These are phyloP conservation scores for Eucalyptus melliodora DNA, from an alignment of 345 rosid species.

Conservation along the genomic window DNA sequence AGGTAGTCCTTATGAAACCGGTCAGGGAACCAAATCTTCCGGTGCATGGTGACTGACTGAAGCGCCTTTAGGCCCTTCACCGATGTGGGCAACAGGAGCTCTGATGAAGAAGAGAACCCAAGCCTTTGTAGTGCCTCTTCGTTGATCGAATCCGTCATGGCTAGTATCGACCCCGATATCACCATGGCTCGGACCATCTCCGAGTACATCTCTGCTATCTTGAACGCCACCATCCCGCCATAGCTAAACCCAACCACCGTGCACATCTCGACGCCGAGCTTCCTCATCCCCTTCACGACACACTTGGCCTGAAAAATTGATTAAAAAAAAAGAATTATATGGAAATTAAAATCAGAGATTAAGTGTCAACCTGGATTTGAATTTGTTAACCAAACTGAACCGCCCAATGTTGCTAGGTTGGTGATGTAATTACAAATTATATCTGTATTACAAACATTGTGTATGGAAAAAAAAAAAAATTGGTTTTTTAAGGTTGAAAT, in stretches of 20 bases:
- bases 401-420: background rate
- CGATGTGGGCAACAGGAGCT: slow-evolving; percentile 64
- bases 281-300: slow-evolving; percentile 46
- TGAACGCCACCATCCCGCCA: slow-evolving; percentile 92
- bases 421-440: background rate
- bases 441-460: background rate
- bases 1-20: slow-evolving; percentile 68
- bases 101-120: slow-evolving; percentile 74
- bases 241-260: slow-evolving; percentile 72
- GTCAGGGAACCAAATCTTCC: slow-evolving; percentile 85
- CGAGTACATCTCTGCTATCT: slow-evolving; percentile 70
- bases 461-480: background rate
- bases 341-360: background rate
- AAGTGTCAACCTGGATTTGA: background rate
- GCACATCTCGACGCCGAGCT: slow-evolving; percentile 62
- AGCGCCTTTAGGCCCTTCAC: slow-evolving; percentile 76
- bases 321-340: background rate
- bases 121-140: slow-evolving; percentile 26
- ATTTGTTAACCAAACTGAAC: background rate
- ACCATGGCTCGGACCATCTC: slow-evolving; percentile 60
- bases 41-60: slow-evolving; percentile 66
- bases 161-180: slow-evolving; percentile 70
- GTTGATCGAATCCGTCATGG: slow-evolving; percentile 74
- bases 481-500: background rate
- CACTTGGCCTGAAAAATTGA: slow-evolving; percentile 42